These are phyloP conservation scores for Melastoma candidum DNA, from an alignment of 441 rosid species.

Conservation along the genomic window DNA sequence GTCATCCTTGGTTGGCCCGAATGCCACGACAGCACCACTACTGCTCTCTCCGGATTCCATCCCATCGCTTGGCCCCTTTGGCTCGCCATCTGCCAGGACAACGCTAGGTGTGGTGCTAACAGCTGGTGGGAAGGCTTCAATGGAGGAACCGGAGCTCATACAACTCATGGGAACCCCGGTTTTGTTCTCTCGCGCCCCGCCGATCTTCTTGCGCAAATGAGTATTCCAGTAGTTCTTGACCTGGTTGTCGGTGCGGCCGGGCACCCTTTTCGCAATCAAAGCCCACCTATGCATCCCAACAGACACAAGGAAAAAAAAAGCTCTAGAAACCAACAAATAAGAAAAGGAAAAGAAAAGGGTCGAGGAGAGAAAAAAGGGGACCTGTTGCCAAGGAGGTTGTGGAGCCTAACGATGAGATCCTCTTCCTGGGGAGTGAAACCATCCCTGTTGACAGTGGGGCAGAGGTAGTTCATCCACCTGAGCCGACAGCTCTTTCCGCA, in stretches of 20 bases:
- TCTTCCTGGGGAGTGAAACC: too few relatives aligned
- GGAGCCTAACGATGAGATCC: not conserved
- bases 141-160: not conserved
- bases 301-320: not conserved
- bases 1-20: too few relatives aligned
- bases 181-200: not conserved
- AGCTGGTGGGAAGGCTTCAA: too few relatives aligned
- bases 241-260: constrained; percentile 5
- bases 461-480: too few relatives aligned
- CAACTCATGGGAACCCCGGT: not conserved
- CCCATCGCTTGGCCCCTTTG: not conserved
- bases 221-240: not conserved
- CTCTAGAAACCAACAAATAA: not conserved
- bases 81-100: not conserved
- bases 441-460: too few relatives aligned
- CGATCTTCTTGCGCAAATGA: not conserved
- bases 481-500: too few relatives aligned
- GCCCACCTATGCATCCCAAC: not conserved
- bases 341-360: not conserved
- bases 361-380: not conserved
- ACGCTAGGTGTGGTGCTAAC: not conserved
- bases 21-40: not conserved
- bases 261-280: constrained; percentile 6
- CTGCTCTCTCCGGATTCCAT: not conserved
- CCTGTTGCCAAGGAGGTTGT: constrained; percentile 8